Evolutionary conservation across 2,329 filamentous ascomycete genomes (phyloP).

Genomic region (Emericellopsis cladophorae): DNA sequence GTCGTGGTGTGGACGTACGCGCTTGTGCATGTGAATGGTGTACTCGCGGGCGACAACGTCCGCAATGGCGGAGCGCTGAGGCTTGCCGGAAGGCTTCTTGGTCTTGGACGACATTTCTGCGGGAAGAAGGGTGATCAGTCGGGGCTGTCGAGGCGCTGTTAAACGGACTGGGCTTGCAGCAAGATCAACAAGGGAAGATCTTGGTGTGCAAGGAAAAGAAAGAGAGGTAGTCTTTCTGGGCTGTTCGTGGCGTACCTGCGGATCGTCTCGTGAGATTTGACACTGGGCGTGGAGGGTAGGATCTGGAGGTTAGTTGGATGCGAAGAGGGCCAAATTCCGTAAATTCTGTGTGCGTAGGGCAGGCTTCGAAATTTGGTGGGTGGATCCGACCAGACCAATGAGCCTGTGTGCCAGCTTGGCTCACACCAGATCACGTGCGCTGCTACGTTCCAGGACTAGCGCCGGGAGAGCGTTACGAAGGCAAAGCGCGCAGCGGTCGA

Average conservation of each 20-base stretch:
- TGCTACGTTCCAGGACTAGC: neutral
- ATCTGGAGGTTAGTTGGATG: conserved; percentile 15
- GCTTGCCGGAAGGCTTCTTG: conserved; percentile 25
- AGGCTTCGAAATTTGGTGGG: conserved; percentile 3
- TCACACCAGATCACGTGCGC: neutral
- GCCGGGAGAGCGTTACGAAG: neutral
- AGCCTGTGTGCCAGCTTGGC: neutral
- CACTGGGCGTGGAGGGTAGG: conserved; percentile 17
- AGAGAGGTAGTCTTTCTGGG: neutral
- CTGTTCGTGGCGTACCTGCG: conserved; percentile 22
- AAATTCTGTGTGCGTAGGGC: conserved; percentile 7
- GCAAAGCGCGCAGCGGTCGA: no score
- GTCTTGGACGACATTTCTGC: conserved; percentile 28
- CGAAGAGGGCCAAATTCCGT: conserved; percentile 4
- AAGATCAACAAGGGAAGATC: neutral
- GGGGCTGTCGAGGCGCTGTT: neutral
- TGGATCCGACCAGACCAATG: conserved; percentile 1
- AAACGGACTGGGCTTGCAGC: neutral
- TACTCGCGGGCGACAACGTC: conserved; percentile 99
- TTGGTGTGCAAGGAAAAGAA: conserved; percentile 6
- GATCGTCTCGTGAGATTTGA: conserved; percentile 23
- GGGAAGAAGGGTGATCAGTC: neutral
- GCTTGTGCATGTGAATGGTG: conserved; percentile 99
- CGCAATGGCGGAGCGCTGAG: conserved; percentile 83
- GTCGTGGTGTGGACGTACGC: conserved; percentile 25